A percentile compares a stretch with the other conserved stretches of the same genome.
Evolutionary conservation across 129 eudicot species (phyloP).

Genomic region (Glebionis coronaria): DNA sequence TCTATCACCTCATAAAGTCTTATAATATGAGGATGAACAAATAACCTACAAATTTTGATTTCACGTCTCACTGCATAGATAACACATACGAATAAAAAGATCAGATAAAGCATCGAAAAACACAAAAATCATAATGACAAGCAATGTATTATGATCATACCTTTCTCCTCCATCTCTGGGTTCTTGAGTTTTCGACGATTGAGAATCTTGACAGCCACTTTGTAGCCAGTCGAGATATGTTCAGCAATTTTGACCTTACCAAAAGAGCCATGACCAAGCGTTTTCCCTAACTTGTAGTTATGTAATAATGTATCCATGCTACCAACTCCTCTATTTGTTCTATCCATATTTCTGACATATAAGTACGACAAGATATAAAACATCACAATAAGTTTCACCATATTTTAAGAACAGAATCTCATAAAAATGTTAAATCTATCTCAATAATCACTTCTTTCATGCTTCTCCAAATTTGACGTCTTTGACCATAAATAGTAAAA

Average conservation of each 20-base stretch:
- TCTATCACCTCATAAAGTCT: slow-evolving; percentile 92
- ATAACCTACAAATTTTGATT: slow-evolving; percentile 70
- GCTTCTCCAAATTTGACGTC: too few relatives aligned
- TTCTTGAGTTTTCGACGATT: slow-evolving; percentile 59
- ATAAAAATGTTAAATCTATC: background rate
- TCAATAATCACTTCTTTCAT: too few relatives aligned
- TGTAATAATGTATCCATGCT: slow-evolving; percentile 37
- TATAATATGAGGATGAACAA: slow-evolving; percentile 87
- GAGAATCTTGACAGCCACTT: slow-evolving; percentile 75
- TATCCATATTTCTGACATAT: slow-evolving; percentile 52
- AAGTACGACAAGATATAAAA: slow-evolving; percentile 8
- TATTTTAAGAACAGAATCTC: background rate
- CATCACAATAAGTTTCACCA: slow-evolving; percentile 6
- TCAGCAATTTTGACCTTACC: slow-evolving; percentile 75
- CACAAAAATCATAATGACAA: background rate
- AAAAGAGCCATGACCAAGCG: slow-evolving; percentile 73
- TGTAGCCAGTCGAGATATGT: slow-evolving; percentile 57
- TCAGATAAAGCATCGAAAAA: background rate
- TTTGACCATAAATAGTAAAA: too few relatives aligned
- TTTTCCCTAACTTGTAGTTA: slow-evolving; percentile 70
- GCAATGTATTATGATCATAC: slow-evolving; percentile 21
- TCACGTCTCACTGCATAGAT: slow-evolving; percentile 64
- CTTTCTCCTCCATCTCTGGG: slow-evolving; percentile 71
- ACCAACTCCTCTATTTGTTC: slow-evolving; percentile 40
- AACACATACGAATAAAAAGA: background rate